A percentile compares a stretch with the other conserved stretches of the same genome.
These are phyloP conservation scores for Fusarium tanahbumbuense DNA, from an alignment of 2,329 filamentous ascomycete genomes.

Conservation along the genomic window DNA sequence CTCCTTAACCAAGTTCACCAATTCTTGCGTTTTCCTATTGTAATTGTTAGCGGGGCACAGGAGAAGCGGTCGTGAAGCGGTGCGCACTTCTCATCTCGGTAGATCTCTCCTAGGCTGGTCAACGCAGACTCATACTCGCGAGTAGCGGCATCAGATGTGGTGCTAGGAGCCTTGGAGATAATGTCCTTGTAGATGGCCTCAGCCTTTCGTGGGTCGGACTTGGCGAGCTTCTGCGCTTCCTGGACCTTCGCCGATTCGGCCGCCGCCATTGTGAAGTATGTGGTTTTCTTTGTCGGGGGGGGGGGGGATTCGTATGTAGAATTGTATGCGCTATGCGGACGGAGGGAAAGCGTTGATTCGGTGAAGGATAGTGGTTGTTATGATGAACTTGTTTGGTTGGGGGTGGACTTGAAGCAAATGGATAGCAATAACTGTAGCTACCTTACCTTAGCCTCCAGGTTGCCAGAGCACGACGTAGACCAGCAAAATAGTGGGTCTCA, in stretches of 20 bases:
- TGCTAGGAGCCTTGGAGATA: conserved; percentile 83
- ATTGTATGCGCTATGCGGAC: conserved; percentile 4
- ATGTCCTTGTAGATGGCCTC: conserved; percentile 91
- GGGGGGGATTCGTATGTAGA: conserved; percentile 1
- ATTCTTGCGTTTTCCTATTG: conserved; percentile 79
- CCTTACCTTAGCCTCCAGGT: conserved; percentile 48
- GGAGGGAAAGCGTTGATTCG: background rate
- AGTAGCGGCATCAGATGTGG: conserved; percentile 84
- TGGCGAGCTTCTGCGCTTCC: conserved; percentile 87
- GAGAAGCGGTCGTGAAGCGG: background rate
- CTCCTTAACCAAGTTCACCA: conserved; percentile 89
- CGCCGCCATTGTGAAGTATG: conserved; percentile 62
- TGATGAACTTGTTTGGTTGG: conserved; percentile 34
- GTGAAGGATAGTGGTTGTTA: conserved; percentile 26
- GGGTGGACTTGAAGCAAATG: conserved; percentile 28
- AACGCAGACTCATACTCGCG: conserved; percentile 92
- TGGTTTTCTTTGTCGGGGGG: conserved; percentile 24
- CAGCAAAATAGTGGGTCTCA: conserved; percentile 35
- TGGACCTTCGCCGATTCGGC: conserved; percentile 76
- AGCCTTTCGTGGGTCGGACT: conserved; percentile 84
- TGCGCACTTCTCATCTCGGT: conserved; percentile 85
- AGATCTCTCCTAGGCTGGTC: conserved; percentile 90
- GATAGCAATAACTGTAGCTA: conserved; percentile 33
- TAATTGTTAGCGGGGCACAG: conserved; percentile 26
- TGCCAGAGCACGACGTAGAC: conserved; percentile 54